Conservation (phyloP, 805 yeast genomes). For the Hanseniaspora hatyaiensis region DNA sequence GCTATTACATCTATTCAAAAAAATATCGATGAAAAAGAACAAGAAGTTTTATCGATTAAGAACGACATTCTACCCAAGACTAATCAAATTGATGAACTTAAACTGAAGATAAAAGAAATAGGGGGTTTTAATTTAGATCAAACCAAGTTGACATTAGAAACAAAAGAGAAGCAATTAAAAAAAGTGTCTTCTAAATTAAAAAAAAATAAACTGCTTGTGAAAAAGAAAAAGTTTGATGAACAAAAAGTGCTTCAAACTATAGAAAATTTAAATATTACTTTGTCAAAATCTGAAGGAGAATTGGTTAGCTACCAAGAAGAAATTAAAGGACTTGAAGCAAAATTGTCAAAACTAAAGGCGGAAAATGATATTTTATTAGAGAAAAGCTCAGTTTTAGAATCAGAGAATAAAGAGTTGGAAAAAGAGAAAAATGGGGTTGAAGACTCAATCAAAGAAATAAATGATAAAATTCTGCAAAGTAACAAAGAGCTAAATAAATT, state of each 20-base stretch:
- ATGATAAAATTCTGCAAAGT: no score
- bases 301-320: slow-evolving; percentile 20
- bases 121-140: slow-evolving; percentile 80
- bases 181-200: slow-evolving; percentile 46
- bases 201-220: slow-evolving; percentile 42
- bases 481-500: slow-evolving; percentile 25
- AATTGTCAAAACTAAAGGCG: no score
- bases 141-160: slow-evolving; percentile 73
- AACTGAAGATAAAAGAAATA: slow-evolving; percentile 70
- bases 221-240: slow-evolving; percentile 54
- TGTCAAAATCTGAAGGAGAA: slow-evolving; percentile 40
- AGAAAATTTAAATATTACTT: slow-evolving; percentile 28
- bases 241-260: slow-evolving; percentile 34
- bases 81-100: slow-evolving; percentile 44
- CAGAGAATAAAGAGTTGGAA: no score
- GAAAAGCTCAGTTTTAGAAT: no score
- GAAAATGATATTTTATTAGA: no score
- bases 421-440: no score
- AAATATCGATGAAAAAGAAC: slow-evolving; percentile 24
- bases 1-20: slow-evolving; percentile 20
- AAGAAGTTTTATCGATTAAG: slow-evolving; percentile 32
- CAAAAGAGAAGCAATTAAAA: slow-evolving; percentile 55
- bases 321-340: no score
- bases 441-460: no score
- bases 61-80: slow-evolving; percentile 41